These are phyloP conservation scores for Platanthera zijinensis DNA, from an alignment of 106 monocot species.

Conservation along the genomic window DNA sequence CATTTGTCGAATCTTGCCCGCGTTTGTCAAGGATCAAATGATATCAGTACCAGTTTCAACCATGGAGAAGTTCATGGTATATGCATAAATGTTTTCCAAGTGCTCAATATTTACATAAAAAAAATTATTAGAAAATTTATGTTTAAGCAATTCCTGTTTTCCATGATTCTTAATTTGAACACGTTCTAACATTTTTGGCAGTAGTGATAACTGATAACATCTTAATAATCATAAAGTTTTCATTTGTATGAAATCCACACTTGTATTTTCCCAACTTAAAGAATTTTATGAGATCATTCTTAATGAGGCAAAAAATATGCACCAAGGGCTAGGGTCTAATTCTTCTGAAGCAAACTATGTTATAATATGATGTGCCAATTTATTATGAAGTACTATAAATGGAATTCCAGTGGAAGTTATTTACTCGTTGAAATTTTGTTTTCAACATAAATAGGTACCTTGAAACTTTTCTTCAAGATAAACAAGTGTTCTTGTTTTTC, in stretches of 20 bases:
- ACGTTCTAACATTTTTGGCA: neutral
- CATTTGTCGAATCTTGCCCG: slow-evolving; percentile 54
- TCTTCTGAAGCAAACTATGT: neutral
- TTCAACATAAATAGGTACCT: neutral
- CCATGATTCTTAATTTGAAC: neutral
- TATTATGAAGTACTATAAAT: neutral
- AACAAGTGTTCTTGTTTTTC: too few species aligned
- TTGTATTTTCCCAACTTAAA: neutral
- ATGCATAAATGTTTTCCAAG: neutral
- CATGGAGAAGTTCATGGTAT: slow-evolving; percentile 77
- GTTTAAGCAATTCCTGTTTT: neutral
- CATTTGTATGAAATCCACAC: neutral
- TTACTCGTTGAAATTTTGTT: neutral
- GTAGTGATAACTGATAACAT: neutral
- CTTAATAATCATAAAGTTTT: neutral
- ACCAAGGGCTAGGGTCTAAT: neutral
- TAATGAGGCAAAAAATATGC: neutral
- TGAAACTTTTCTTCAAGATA: too few species aligned
- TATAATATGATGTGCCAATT: neutral
- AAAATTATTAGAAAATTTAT: neutral
- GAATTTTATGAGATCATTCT: slow-evolving; percentile 2
- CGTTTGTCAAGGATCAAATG: slow-evolving; percentile 44
- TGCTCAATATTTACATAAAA: neutral
- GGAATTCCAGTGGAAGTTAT: neutral
- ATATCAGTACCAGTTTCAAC: slow-evolving; percentile 58